Conservation (phyloP, 2,329 filamentous ascomycete species). For the Plectosphaerella plurivora region DNA sequence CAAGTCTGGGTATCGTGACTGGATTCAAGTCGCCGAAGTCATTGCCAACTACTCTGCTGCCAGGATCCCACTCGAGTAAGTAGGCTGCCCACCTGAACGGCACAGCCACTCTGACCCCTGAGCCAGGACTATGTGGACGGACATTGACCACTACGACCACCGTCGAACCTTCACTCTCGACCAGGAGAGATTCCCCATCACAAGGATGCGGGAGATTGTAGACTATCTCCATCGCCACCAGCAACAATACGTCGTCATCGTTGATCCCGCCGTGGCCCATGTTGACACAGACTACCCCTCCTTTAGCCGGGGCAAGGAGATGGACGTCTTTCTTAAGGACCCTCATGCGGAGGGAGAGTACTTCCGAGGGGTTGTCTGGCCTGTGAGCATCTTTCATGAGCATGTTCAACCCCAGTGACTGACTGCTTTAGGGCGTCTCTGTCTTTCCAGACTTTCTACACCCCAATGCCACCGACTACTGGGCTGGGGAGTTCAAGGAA, state of each 20-base stretch:
- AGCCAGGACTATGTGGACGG: constrained; percentile 31
- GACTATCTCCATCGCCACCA: constrained; percentile 56
- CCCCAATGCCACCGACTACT: constrained; percentile 58
- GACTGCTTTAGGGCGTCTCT: constrained; percentile 43
- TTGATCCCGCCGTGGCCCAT: constrained; percentile 61
- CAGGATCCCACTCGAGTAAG: constrained; percentile 60
- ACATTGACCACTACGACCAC: constrained; percentile 66
- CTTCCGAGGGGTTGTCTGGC: constrained; percentile 66
- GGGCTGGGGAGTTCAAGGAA: constrained; percentile 59
- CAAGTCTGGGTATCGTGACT: constrained; percentile 76
- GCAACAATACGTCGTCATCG: constrained; percentile 70
- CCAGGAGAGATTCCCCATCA: constrained; percentile 48
- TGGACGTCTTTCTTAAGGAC: constrained; percentile 7
- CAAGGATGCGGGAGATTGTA: constrained; percentile 56
- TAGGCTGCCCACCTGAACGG: neutral
- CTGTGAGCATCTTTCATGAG: constrained; percentile 20
- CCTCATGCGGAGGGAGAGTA: constrained; percentile 47
- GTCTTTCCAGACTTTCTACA: constrained; percentile 76
- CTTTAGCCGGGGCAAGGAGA: constrained; percentile 52
- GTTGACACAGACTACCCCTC: constrained; percentile 52
- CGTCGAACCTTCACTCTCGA: constrained; percentile 62
- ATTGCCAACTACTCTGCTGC: constrained; percentile 59
- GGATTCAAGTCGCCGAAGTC: constrained; percentile 62
- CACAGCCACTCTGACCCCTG: neutral
- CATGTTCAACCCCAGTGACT: neutral